These are phyloP conservation scores for Mucor saturninus DNA, from an alignment of 371 early-diverging fungal species.

Conservation along the genomic window DNA sequence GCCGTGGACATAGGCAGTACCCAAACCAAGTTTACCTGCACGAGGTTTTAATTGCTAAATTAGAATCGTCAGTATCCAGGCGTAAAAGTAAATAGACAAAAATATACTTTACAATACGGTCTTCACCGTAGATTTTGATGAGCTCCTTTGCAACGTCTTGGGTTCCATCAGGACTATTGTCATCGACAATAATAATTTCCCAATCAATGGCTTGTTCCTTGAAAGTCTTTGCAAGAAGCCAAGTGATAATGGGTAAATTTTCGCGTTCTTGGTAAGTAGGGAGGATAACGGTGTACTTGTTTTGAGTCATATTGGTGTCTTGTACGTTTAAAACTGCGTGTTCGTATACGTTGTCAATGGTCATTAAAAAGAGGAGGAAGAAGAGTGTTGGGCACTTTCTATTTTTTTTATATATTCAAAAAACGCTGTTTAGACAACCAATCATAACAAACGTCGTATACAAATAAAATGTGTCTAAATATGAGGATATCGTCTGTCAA, in stretches of 20 bases:
- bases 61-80: neutral
- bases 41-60: constrained; percentile 83
- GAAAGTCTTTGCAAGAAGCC: constrained; percentile 90
- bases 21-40: constrained; percentile 95
- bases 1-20: constrained; percentile 97
- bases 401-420: neutral
- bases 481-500: too few relatives aligned
- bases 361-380: constrained; percentile 17
- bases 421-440: too few relatives aligned
- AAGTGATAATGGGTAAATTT: constrained; percentile 94
- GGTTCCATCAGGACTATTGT: constrained; percentile 98
- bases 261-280: constrained; percentile 99
- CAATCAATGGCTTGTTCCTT: constrained; percentile 83
- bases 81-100: neutral
- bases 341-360: constrained; percentile 15
- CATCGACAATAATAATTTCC: constrained; percentile 98
- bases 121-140: constrained; percentile 83
- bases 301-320: constrained; percentile 38
- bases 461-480: neutral
- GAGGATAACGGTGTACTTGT: constrained; percentile 90
- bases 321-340: constrained; percentile 52
- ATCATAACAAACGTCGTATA: too few relatives aligned
- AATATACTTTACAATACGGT: constrained; percentile 74
- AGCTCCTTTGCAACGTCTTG: constrained; percentile 91
- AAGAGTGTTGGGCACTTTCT: neutral